Conservation (phyloP, 2,329 filamentous ascomycete species). For the Colletotrichum sp. region DNA sequence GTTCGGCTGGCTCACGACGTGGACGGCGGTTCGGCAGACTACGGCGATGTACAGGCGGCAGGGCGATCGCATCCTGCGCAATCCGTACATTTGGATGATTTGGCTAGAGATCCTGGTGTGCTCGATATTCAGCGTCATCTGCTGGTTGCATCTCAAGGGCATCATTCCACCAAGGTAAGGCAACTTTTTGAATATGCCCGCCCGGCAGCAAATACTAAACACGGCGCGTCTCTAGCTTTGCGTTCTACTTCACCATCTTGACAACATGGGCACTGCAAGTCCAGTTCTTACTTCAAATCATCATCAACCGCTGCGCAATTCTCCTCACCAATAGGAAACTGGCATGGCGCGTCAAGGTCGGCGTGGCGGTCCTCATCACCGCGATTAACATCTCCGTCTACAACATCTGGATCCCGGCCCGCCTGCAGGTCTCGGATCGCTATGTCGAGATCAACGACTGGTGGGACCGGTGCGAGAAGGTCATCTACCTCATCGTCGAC, state of each 20-base stretch:
- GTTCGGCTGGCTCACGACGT: conserved; percentile 43
- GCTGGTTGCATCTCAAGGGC: conserved; percentile 24
- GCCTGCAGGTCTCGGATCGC: conserved; percentile 43
- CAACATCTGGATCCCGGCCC: conserved; percentile 59
- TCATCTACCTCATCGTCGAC: conserved; percentile 55
- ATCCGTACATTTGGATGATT: conserved; percentile 52
- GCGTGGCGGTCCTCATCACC: conserved; percentile 48
- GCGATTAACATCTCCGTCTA: conserved; percentile 58
- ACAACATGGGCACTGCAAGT: conserved; percentile 44
- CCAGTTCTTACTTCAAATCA: conserved; percentile 58
- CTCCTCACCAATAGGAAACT: conserved; percentile 45
- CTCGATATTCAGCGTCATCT: conserved; percentile 44
- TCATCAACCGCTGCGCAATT: conserved; percentile 57
- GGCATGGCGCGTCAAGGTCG: conserved; percentile 46
- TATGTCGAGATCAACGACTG: conserved; percentile 52
- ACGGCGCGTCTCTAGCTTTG: background rate
- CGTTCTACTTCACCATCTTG: conserved; percentile 26
- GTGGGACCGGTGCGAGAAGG: conserved; percentile 60
- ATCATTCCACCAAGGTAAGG: conserved; percentile 21
- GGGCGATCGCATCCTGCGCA: conserved; percentile 34
- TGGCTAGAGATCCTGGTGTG: conserved; percentile 51
- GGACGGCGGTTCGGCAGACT: conserved; percentile 41
- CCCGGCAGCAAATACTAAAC: background rate
- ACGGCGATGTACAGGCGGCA: conserved; percentile 36
- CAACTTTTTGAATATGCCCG: background rate